Conservation (phyloP, 2,329 filamentous ascomycete species). For the Pezizomycotina sp. region DNA sequence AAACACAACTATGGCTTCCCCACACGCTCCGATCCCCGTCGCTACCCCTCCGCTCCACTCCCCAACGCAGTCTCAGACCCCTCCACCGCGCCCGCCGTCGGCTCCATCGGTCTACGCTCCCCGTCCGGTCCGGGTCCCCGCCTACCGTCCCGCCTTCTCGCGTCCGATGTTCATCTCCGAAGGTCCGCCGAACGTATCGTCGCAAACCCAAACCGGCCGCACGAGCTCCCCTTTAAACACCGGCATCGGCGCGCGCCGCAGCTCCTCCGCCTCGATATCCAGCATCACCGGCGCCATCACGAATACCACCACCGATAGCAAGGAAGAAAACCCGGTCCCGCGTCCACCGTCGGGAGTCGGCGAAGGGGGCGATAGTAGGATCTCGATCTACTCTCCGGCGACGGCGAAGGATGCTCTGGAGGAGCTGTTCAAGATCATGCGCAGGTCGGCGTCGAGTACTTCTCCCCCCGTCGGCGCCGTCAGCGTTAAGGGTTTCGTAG, state of each 20-base stretch:
- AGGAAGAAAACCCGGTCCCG: not conserved
- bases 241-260: slow-evolving; percentile 17
- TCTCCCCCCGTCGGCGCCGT: slow-evolving; percentile 2
- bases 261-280: slow-evolving; percentile 15
- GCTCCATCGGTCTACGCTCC: slow-evolving; percentile 18
- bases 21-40: slow-evolving; percentile 12
- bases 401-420: slow-evolving; percentile 17
- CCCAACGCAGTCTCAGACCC: slow-evolving; percentile 11
- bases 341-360: not conserved
- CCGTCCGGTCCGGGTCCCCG: slow-evolving; percentile 16
- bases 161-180: slow-evolving; percentile 20
- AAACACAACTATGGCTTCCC: slow-evolving; percentile 7
- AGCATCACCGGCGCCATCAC: slow-evolving; percentile 13
- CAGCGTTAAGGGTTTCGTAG: slow-evolving; percentile 7
- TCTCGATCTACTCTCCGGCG: slow-evolving; percentile 3
- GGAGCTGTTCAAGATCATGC: slow-evolving; percentile 18
- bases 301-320: slow-evolving; percentile 13
- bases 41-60: slow-evolving; percentile 5
- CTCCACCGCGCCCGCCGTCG: slow-evolving; percentile 17
- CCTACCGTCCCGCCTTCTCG: slow-evolving; percentile 18
- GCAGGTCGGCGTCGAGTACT: slow-evolving; percentile 14
- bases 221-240: slow-evolving; percentile 2
- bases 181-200: slow-evolving; percentile 10
- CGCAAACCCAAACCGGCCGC: slow-evolving; percentile 6
- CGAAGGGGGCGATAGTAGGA: not conserved